Percentiles rank a stretch among this genome's conserved stretches.
Conservation (phyloP, 2,329 filamentous ascomycete species). For the Colletotrichum lupini region DNA sequence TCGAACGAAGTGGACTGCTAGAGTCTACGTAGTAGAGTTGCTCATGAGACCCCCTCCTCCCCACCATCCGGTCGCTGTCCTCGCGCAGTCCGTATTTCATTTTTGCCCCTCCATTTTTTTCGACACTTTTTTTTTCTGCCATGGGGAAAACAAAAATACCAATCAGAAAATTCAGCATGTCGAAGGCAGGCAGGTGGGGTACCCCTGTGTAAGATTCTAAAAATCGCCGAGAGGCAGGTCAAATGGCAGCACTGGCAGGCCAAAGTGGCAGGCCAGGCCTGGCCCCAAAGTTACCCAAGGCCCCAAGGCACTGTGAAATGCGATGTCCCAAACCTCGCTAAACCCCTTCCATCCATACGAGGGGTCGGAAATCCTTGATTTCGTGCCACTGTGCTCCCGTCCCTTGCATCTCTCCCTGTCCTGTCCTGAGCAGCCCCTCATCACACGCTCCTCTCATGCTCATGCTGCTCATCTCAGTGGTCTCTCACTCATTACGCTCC, state of each 20-base stretch:
- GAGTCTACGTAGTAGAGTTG: not conserved
- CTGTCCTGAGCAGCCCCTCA: conserved; percentile 25
- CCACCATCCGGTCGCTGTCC: not conserved
- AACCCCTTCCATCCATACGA: conserved; percentile 25
- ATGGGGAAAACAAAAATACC: conserved; percentile 6
- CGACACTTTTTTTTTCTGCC: not conserved
- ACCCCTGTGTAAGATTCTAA: conserved; percentile 26
- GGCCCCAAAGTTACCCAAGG: not conserved
- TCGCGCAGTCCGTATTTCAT: not conserved
- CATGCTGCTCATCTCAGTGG: not conserved
- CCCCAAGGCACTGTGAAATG: conserved; percentile 8
- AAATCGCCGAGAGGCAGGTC: conserved; percentile 32
- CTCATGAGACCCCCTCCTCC: not conserved
- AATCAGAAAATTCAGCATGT: conserved; percentile 23
- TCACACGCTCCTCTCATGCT: conserved; percentile 17
- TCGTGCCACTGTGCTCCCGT: conserved; percentile 15
- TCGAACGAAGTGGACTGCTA: not conserved
- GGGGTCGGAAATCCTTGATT: conserved; percentile 11
- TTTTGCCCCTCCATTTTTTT: conserved; percentile 6
- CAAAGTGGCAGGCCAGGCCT: conserved; percentile 11
- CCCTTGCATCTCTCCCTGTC: conserved; percentile 34
- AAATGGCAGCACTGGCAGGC: conserved; percentile 1
- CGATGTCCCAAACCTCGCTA: conserved; percentile 25
- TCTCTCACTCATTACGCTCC: conserved; percentile 10
- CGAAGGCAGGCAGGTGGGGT: conserved; percentile 20